A percentile compares a stretch with the other conserved stretches of the same genome.
These are phyloP conservation scores for Lasiodiplodia theobromae DNA, from an alignment of 2,329 filamentous ascomycete species.

Conservation along the genomic window DNA sequence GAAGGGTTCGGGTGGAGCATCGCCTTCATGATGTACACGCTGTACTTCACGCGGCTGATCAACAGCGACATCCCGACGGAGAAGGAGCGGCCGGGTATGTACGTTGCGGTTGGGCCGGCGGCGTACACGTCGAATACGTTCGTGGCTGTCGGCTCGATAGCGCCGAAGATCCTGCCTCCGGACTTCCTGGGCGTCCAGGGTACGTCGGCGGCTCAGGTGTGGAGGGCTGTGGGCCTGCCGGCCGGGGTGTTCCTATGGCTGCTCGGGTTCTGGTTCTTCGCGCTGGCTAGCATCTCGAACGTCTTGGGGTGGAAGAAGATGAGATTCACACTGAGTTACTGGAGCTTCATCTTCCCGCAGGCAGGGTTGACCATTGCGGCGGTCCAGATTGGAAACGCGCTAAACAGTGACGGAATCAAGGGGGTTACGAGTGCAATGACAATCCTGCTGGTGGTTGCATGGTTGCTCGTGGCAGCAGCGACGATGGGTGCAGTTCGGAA, in stretches of 20 bases:
- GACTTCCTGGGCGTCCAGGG: conserved; percentile 43
- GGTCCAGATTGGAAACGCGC: conserved; percentile 62
- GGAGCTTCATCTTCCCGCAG: conserved; percentile 72
- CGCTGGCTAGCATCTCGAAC: conserved; percentile 50
- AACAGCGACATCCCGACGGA: conserved; percentile 47
- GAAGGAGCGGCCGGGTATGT: conserved; percentile 57
- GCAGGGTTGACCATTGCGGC: conserved; percentile 67
- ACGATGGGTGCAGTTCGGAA: conserved; percentile 58
- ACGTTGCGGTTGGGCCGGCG: conserved; percentile 58
- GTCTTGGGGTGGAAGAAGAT: conserved; percentile 51
- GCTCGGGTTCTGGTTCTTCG: conserved; percentile 61
- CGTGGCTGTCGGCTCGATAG: conserved; percentile 55
- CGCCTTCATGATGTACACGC: conserved; percentile 53
- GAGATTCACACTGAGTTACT: conserved; percentile 63
- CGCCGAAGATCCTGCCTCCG: conserved; percentile 44
- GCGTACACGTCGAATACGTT: conserved; percentile 39
- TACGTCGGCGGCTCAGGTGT: conserved; percentile 45
- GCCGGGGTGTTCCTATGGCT: conserved; percentile 56
- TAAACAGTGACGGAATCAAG: conserved; percentile 61
- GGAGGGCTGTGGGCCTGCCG: conserved; percentile 51
- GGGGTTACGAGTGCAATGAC: conserved; percentile 65
- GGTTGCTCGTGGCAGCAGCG: conserved; percentile 59
- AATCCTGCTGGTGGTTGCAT: conserved; percentile 61
- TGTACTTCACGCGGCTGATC: conserved; percentile 53
- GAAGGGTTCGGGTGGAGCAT: conserved; percentile 57